Percentiles rank a stretch among this genome's conserved stretches.
These are phyloP conservation scores for Suhomyces yuchorum DNA, from an alignment of 1,139 yeast species.

Conservation along the genomic window DNA sequence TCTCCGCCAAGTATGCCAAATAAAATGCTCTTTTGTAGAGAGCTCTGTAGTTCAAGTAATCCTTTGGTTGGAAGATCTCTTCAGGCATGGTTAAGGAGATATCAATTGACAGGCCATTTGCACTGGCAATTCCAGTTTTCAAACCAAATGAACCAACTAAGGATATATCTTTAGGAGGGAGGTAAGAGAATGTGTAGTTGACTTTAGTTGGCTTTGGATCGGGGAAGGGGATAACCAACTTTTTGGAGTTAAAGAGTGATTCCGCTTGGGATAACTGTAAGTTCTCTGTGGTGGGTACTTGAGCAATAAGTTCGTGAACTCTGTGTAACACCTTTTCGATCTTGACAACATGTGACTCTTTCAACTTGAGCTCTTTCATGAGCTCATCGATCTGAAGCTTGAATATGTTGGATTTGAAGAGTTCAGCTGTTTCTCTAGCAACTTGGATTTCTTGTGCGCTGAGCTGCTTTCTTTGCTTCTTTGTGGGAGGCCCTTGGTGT, in stretches of 20 bases:
- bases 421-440: conserved; percentile 90
- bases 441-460: conserved; percentile 86
- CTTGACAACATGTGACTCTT: conserved; percentile 63
- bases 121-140: conserved; percentile 72
- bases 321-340: conserved; percentile 80
- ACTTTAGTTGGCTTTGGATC: conserved; percentile 79
- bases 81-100: conserved; percentile 81
- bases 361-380: conserved; percentile 72
- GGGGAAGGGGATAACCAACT: conserved; percentile 76
- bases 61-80: conserved; percentile 76
- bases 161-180: conserved; percentile 73
- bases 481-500: conserved; percentile 24
- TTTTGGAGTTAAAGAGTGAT: conserved; percentile 46
- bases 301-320: conserved; percentile 68
- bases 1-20: conserved; percentile 72
- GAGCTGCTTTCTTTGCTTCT: conserved; percentile 44
- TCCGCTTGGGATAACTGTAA: conserved; percentile 58
- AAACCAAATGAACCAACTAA: conserved; percentile 89
- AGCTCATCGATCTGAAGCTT: conserved; percentile 92
- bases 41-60: conserved; percentile 86
- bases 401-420: conserved; percentile 92
- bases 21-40: conserved; percentile 88
- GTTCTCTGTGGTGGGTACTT: conserved; percentile 56
- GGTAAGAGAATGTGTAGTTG: conserved; percentile 70
- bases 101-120: conserved; percentile 67